Evolutionary conservation across 2,329 filamentous ascomycete species (phyloP).

Genomic region (Colletotrichum sp.): DNA sequence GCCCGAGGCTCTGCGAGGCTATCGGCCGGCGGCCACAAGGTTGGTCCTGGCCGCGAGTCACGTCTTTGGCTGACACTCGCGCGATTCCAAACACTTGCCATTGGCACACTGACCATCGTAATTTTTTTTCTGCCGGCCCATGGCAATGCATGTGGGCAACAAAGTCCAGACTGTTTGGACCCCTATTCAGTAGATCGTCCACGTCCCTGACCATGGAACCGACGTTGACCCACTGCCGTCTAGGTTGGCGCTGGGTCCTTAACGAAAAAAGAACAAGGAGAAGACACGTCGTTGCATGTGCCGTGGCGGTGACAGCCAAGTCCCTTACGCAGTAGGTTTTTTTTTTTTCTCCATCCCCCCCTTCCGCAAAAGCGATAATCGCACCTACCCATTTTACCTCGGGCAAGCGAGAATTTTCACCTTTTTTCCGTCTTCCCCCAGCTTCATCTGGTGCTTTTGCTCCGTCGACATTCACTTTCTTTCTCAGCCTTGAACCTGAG

Average conservation of each 20-base stretch:
- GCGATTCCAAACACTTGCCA: slow-evolving; percentile 4
- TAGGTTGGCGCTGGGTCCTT: not conserved
- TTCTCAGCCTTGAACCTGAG: not conserved
- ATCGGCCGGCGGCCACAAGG: not conserved
- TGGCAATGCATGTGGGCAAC: not conserved
- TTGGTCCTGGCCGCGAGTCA: slow-evolving; percentile 4
- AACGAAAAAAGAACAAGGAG: slow-evolving; percentile 1
- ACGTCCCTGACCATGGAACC: not conserved
- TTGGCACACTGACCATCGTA: not conserved
- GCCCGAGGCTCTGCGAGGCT: not conserved
- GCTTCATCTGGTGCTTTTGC: not conserved
- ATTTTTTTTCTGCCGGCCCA: slow-evolving; percentile 1
- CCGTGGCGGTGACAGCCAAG: slow-evolving; percentile 4
- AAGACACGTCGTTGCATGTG: slow-evolving; percentile 4
- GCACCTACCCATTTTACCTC: slow-evolving; percentile 1
- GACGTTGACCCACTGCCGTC: not conserved
- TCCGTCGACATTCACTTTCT: not conserved
- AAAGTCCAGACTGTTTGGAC: slow-evolving; percentile 3
- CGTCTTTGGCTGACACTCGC: not conserved
- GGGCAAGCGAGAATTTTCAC: slow-evolving; percentile 3
- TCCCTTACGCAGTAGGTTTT: not conserved
- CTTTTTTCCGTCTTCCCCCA: not conserved
- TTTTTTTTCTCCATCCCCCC: not conserved
- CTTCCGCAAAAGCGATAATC: not conserved
- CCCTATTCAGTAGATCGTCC: slow-evolving; percentile 15